These are phyloP conservation scores for Wickerhamiella musiphila DNA, from an alignment of 805 yeast genomes.

Conservation along the genomic window DNA sequence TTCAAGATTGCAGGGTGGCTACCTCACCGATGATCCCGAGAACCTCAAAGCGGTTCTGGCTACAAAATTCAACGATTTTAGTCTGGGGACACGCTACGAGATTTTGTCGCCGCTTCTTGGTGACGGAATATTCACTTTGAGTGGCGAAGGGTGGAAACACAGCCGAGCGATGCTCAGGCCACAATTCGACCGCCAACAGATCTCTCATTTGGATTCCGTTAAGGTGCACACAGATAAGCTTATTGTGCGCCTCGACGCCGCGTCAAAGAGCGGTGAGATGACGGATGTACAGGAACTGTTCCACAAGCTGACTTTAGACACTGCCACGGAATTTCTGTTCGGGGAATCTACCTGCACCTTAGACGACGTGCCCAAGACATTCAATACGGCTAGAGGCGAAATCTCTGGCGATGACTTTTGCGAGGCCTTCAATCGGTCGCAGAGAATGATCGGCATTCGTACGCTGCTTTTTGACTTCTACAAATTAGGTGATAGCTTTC, in stretches of 20 bases:
- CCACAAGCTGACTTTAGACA: constrained; percentile 15
- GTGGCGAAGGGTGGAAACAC: constrained; percentile 20
- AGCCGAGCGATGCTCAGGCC: constrained; percentile 19
- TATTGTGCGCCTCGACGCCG: constrained; percentile 6
- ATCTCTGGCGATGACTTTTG: constrained; percentile 15
- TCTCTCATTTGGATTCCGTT: constrained; percentile 6
- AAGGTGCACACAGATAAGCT: constrained; percentile 14
- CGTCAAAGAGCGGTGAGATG: constrained; percentile 5
- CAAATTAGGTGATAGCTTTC: constrained; percentile 12
- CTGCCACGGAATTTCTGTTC: constrained; percentile 17
- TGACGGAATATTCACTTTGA: constrained; percentile 18
- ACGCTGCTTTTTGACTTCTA: constrained; percentile 12
- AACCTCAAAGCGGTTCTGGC: constrained; percentile 17
- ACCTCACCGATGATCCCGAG: constrained; percentile 18
- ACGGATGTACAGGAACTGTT: constrained; percentile 15
- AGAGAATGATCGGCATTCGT: constrained; percentile 12
- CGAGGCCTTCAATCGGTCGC: constrained; percentile 13
- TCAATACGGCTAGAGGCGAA: constrained; percentile 10
- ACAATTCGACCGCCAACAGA: constrained; percentile 14
- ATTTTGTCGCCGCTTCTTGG: constrained; percentile 14
- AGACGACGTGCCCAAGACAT: constrained; percentile 4
- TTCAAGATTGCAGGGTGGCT: no score
- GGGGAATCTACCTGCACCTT: constrained; percentile 16
- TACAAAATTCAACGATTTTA: constrained; percentile 16
- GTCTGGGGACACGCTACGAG: constrained; percentile 16